Base-by-base conservation (phyloP, 768 basidiomycete species). In the Trametes meyenii region DNA sequence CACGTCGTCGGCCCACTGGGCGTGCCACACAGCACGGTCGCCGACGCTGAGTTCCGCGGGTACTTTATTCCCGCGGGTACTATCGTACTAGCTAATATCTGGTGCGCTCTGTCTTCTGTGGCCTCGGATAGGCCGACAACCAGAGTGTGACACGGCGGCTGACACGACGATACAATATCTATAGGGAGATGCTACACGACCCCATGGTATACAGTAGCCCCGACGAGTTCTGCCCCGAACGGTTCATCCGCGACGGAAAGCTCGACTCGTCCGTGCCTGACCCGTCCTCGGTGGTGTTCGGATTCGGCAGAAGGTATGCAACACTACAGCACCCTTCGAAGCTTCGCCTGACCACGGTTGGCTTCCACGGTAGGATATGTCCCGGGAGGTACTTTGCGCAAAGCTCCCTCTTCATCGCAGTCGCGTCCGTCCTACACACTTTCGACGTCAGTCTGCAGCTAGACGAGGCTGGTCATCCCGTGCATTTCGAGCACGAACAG, bases 131-230 rank as follows among this genome's bases (percentile, higher is more conserved):
- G n/a, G 23, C 46, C 11, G 24, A 29, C 5, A 4, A 29, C 46
- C 24, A 49, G 24, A 29, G 24, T 8, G 46, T 49, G 24, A 11
- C 42, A 5, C 17, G 42, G 19, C 17, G 14, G 42, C 42, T 17
- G 14, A 6, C 42, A 12, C 10, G 42, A 43, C 42, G n/a, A n/a
- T n/a, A n/a, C n/a, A n/a, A n/a, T n/a, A n/a, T 46, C 10, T 14
- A 13, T 14, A 61, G 62, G 62, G 54, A 53, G 71, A 93, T 95
- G 5, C 79, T 96, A 44, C 96, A 97, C 72, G 97, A 99, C 74
- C 83, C 89, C 23, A 78, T 79, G 39, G 84, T 94, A 39, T 99
- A 91, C 79, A 90, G 92, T 23, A 84, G 94, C 38, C 96, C 96
- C 12, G 90, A 95, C 35, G 71, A 73, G 44, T 88, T 98, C 74